Evolutionary conservation across 1,139 yeast genomes (phyloP), one percentile per base, ranked within the genome.

Genomic region (Saccharomyces hybrid): DNA sequence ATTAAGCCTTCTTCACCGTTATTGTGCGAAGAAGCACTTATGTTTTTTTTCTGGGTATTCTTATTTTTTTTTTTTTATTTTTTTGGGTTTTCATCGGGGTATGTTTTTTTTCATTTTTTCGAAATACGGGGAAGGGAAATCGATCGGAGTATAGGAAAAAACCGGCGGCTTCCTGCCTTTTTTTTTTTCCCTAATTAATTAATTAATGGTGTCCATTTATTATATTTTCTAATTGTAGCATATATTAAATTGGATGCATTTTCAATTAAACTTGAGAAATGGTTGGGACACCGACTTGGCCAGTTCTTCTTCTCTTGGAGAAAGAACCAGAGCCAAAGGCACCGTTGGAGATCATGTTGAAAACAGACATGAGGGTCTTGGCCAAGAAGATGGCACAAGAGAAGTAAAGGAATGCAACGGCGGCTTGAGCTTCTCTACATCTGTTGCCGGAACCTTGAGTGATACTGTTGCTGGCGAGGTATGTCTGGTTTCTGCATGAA

Each of bases 401-500:
- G 73, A 93, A 84, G 86, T 83, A 93, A 68, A 90, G 82, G 84
- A 93, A 93, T 60, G 96, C 96, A 66, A 82, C 81, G 32, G 90
- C 77, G 59, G 96, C 96, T 79, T 93, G 98, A 58, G 96, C 93
- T 78, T 88, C 84, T 80, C 97, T 88, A 79, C 99, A 93, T 79
- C 97, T 84, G 65, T 81, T 86, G 32, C 75, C 64, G 50, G 85
- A 78, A 62, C 96, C 96, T 76, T 88, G 91, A 61, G 86, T 73
- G 62, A 90, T 80, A 59, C 72, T 74, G 79, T 91, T 89, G 63
- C 63, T 48, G 64, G 82, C 76, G 62, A 89, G 60, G 79, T 89
- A 90, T 55, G 56, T 63, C 58, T 76, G 62, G 82, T 90, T 87
- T 64, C 75, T 57, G 79, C 99, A 93, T 49, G 96, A 85, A 80